Conservation (phyloP, 306 rosid genomes). For the Argentina anserina region DNA sequence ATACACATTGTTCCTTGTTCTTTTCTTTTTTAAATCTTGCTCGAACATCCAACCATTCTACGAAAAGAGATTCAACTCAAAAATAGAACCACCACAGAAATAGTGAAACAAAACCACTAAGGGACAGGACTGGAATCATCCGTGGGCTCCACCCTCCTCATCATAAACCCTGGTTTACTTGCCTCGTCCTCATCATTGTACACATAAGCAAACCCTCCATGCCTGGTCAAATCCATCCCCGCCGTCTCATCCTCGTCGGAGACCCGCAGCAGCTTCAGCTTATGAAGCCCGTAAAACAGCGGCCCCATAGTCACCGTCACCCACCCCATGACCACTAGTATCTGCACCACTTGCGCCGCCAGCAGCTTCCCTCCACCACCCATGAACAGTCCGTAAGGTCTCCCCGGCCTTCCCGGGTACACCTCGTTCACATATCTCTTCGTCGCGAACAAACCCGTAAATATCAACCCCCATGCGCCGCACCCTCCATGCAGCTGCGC, state of each 20-base stretch:
- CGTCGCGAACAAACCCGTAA: conserved; percentile 63
- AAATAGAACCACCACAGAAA: background rate
- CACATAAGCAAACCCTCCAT: conserved; percentile 80
- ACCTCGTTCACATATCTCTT: conserved; percentile 47
- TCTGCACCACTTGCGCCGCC: conserved; percentile 58
- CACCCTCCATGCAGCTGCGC: conserved; percentile 84
- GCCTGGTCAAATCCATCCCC: conserved; percentile 71
- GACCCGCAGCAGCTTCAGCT: conserved; percentile 50
- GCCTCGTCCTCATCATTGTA: conserved; percentile 39
- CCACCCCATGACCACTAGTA: conserved; percentile 60
- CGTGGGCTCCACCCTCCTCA: conserved; percentile 28
- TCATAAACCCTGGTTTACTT: conserved; percentile 12
- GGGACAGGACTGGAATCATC: conserved; percentile 6
- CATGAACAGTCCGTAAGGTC: conserved; percentile 61
- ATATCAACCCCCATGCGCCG: conserved; percentile 75
- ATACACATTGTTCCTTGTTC: no score
- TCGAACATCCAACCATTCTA: background rate
- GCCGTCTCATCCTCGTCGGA: conserved; percentile 57
- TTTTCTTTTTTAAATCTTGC: background rate
- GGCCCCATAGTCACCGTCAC: conserved; percentile 75
- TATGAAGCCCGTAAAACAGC: conserved; percentile 46
- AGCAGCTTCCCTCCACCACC: conserved; percentile 62
- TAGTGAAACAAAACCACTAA: background rate
- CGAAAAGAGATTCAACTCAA: background rate
- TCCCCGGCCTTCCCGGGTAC: conserved; percentile 23